phyloP scores from a whole-genome alignment of 73 alveolate genomes.

The Durusdinium trenchii region DNA sequence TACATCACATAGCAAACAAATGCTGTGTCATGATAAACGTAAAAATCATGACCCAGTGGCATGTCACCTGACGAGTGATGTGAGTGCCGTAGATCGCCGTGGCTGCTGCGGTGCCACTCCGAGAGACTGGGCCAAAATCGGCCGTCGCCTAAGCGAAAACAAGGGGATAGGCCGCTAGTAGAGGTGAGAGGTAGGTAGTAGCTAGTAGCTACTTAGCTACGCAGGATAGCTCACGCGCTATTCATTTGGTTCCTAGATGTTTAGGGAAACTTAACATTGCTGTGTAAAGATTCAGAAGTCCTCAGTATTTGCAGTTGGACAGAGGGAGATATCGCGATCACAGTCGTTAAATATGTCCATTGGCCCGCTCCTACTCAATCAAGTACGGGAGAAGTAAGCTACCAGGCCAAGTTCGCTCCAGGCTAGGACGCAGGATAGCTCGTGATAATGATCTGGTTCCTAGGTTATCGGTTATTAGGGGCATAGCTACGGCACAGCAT shows the following conservation, averaged over 20 bases:
- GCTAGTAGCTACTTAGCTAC: neutral
- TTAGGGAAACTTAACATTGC: too few species aligned
- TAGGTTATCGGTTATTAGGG: too few species aligned
- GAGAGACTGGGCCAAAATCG: neutral
- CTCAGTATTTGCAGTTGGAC: neutral
- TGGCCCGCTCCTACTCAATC: neutral
- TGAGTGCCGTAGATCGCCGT: slow-evolving; percentile 4
- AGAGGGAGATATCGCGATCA: neutral
- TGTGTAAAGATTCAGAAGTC: neutral
- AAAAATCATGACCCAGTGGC: too few species aligned
- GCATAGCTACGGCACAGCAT: too few species aligned
- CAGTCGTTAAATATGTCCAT: too few species aligned
- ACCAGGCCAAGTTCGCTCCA: neutral
- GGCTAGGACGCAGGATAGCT: neutral
- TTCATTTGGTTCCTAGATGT: too few species aligned
- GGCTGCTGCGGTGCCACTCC: slow-evolving; percentile 53
- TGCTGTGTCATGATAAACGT: too few species aligned
- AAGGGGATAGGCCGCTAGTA: too few species aligned
- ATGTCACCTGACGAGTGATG: neutral
- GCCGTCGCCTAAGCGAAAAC: neutral
- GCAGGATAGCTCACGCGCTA: neutral
- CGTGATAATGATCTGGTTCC: neutral
- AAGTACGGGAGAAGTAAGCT: too few species aligned
- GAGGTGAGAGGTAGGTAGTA: neutral
- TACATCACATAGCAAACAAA: too few species aligned